Conservation (phyloP, 2,329 filamentous ascomycete species). For the Verticillium klebahnii region DNA sequence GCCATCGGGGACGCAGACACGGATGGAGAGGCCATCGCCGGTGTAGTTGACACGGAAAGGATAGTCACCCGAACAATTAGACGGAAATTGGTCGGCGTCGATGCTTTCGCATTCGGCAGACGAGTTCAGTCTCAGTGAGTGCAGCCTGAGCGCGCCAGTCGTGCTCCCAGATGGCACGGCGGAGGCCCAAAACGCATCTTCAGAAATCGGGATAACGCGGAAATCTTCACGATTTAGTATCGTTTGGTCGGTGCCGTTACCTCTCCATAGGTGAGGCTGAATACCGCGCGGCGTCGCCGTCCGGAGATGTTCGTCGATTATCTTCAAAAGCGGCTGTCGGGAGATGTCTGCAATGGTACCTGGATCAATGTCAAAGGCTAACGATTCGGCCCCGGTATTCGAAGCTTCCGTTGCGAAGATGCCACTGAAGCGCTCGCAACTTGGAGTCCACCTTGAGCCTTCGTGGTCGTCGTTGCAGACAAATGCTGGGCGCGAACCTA, state of each 20-base stretch:
- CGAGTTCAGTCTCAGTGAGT: conserved; percentile 10
- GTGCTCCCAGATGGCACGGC: conserved; percentile 6
- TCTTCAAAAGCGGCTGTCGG: neutral
- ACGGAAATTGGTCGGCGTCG: conserved; percentile 5
- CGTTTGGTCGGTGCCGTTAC: conserved; percentile 4
- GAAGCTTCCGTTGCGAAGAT: neutral
- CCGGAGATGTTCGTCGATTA: neutral
- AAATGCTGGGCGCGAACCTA: neutral
- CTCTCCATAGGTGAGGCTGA: conserved; percentile 9
- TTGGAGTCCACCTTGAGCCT: neutral
- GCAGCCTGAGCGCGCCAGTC: conserved; percentile 9
- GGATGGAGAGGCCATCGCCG: conserved; percentile 6
- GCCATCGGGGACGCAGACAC: conserved; percentile 6
- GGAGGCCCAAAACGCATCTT: conserved; percentile 10
- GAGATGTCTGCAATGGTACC: neutral
- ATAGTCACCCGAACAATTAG: conserved; percentile 4
- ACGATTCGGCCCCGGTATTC: neutral
- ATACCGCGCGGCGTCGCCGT: conserved; percentile 7
- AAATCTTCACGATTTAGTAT: neutral
- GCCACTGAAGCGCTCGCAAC: neutral
- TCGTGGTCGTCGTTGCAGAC: neutral
- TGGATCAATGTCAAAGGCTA: neutral
- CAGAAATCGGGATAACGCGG: neutral
- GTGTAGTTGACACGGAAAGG: neutral
- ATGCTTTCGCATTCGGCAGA: conserved; percentile 4